Percentiles rank a stretch among this genome's conserved stretches.
These are phyloP conservation scores for Cucumis sativus DNA, from an alignment of 306 rosid genomes.

Conservation along the genomic window Cucumber_9930_V3 NC_026656.2:3179001-3179500, in stretches of 20 bases:
- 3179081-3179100: conserved; percentile 94
- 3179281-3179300: too few relatives aligned
- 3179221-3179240: background rate
- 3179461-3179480: conserved; percentile 52
- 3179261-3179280: too few relatives aligned
- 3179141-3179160: conserved; percentile 51
- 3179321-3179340: too few relatives aligned
- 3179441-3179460: background rate
- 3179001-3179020: conserved; percentile 97
- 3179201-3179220: conserved; percentile 19
- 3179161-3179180: conserved; percentile 68
- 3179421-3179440: background rate
- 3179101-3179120: conserved; percentile 92
- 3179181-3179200: conserved; percentile 66
- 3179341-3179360: too few relatives aligned
- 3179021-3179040: conserved; percentile 93
- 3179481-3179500: conserved; percentile 60
- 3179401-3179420: background rate
- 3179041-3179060: conserved; percentile 86
- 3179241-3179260: background rate
- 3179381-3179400: background rate
- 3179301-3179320: too few relatives aligned
- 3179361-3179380: too few relatives aligned
- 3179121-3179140: conserved; percentile 74
- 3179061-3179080: conserved; percentile 88